Base-by-base conservation (phyloP, 2,329 filamentous ascomycete genomes). In the Fusarium xylarioides region DNA sequence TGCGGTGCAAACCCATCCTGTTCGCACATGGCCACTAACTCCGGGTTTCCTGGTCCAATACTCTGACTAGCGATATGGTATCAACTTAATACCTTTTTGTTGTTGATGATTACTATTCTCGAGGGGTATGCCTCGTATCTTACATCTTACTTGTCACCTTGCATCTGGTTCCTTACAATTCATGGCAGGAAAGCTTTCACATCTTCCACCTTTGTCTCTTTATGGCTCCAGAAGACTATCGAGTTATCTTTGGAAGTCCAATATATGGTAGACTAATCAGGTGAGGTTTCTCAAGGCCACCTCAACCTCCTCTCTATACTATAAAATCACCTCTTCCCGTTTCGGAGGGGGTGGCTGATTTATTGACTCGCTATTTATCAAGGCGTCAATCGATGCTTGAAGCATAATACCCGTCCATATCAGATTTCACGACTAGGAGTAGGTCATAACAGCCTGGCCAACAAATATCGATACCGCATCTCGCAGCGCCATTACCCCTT, bases 61-160 rank as follows among this genome's bases (percentile, higher is more conserved):
- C 4, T 30, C 1, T 18, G 0, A 12, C 7, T n/a, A 1, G 28
- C 9, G 7, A 1, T 0, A n/a, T 4, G 11, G 28, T 3, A 8
- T 11, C 3, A 2, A 30, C 0, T n/a, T 1, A 6, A 9, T 9
- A 5, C 16, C 0, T 6, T 26, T 26, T 26, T 26, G 4, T 26
- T 26, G 26, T 26, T 26, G 26, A 26, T 26, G 4, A 26, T 26
- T 26, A 26, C 26, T 26, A 28, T 28, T 28, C 26, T 28, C 26
- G 26, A 28, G 26, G 6, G 6, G 8, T 18, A 23, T 23, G 5
- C 28, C 4, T 5, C 8, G 0, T 21, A 15, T 19, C 14, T 14
- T 6, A 2, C 11, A 23, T 32, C 7, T 2, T 10, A 9, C 11
- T 11, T 4, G 5, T 11, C 15, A 21, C 5, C 7, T 10, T 32